Percentiles rank a stretch among this genome's conserved stretches.
Conservation (phyloP, 176 grass and related monocot genomes). For the Carex parvula region DNA sequence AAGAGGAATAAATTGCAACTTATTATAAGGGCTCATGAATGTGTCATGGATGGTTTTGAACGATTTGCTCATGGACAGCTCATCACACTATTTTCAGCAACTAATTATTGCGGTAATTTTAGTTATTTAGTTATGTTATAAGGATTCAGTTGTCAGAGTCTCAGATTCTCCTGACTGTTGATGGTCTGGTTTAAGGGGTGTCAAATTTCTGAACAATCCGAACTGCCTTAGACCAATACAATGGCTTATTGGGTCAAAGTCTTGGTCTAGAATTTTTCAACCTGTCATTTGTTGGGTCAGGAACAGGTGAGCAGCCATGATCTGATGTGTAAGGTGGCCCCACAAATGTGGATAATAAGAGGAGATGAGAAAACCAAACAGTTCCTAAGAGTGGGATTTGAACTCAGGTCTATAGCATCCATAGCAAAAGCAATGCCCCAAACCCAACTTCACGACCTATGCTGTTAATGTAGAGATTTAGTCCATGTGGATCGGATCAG, state of each 20-base stretch:
- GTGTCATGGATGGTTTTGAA: conserved; percentile 99
- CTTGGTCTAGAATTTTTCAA: conserved; percentile 1
- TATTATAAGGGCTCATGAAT: conserved; percentile 96
- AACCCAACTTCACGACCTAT: not conserved
- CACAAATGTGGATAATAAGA: not conserved
- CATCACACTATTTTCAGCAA: conserved; percentile 98
- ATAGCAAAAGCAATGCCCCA: not conserved
- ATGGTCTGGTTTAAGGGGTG: not conserved
- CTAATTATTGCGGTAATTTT: conserved; percentile 96
- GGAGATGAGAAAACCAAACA: not conserved
- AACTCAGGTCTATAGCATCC: not conserved
- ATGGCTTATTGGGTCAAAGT: not conserved
- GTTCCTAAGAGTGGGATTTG: not conserved
- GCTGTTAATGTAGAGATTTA: not conserved
- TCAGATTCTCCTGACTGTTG: not conserved
- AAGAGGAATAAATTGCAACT: conserved; percentile 94
- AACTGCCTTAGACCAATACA: not conserved
- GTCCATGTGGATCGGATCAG: not conserved
- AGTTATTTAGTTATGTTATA: not conserved
- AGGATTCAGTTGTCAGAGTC: not conserved
- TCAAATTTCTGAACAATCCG: not conserved
- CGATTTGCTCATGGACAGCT: conserved; percentile 89
- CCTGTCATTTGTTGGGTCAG: not conserved
- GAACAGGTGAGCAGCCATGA: not conserved
- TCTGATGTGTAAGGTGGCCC: not conserved